Base-by-base conservation (phyloP, 208 protist genomes). In the Acanthamoeba healyi region DNA sequence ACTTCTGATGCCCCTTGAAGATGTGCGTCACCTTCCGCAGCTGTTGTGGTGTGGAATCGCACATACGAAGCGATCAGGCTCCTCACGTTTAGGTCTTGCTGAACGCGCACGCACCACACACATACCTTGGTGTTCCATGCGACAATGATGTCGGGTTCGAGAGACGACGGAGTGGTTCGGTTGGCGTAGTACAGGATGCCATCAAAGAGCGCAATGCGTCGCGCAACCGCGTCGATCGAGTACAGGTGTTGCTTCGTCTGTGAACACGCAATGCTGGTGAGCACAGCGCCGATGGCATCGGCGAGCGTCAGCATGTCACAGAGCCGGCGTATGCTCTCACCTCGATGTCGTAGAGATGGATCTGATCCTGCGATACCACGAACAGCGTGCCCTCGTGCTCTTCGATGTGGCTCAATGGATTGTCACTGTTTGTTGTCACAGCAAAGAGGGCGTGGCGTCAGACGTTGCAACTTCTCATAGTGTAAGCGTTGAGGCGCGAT, bases 1-100 rank as follows among this genome's bases (percentile, higher is more conserved):
- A 86, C 46, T 86, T 86, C 42, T 46, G 46, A 56, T 86, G 77
- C 19, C 77, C 77, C 32, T 56, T 86, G 77, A 86, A 86, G 65
- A 74, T 74, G 65, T 74, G 65, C 65, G 65, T 74, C 10, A 74
- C 65, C 65, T 74, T 74, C n/a, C 65, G 65, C 65, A 74, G 17
- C 65, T 67, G n/a, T n/a, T 61, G 26, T 4, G 61, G 10, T 26
- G 19, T 32, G 5, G 26, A 22, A 67, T 67, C 26, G 29, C 5
- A 26, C 5, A 32, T 4, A 67, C 9, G 61, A 26, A 67, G 29
- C 26, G 29, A 3, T 26, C 61, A 3, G 29, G 54, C 22, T 61
- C 54, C 15, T 12, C 22, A 61, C 12, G 54, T 61, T 61, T n/a
- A 49, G 44, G 4, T 15, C 44, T 49, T 15, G 44, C 4, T 49